Base-by-base conservation (phyloP, 768 basidiomycete genomes). In the Tubosaeta sp. region DNA sequence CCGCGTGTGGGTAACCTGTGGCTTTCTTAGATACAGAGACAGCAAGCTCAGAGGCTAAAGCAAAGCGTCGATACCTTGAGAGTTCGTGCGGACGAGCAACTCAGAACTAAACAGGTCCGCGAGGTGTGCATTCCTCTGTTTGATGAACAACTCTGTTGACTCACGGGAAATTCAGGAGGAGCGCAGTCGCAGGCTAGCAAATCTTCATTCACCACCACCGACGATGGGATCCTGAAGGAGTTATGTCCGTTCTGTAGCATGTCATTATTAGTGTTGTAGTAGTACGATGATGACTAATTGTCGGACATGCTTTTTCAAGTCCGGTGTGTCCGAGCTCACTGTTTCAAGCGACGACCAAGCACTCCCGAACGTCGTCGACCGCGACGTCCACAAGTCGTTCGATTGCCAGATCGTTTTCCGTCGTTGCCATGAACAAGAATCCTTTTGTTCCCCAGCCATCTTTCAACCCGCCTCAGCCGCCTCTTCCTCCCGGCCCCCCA, bases 401-500 rank as follows among this genome's bases (percentile, higher is more conserved):
- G 56, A 62, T 59, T 14, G 6, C 19, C 19, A 36, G 52, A 56
- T 61, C 54, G 25, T 35, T 24, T 10, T 24, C 24, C 36, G 36
- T 48, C 34, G n/a, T 36, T 22, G 53, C 47, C 45, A 90, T 90
- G 88, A 87, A 90, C 74, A 90, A 89, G 72, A 90, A 90, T 66
- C 88, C 88, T 0, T 90, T 90, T 58, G 76, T 83, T 52, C 83
- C 86, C 18, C 80, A 81, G 42, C 80, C 84, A 12, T 75, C 77
- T 35, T 89, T 85, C 62, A 78, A 80, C 13, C 79, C 83, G 24
- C 84, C 81, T 41, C 86, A 88, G 59, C 86, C 87, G 3, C 88
- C 87, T 38, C 72, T 89, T 36, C 88, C 88, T 44, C 86, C 87
- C n/a, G 87, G 86, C 9, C 87, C 84, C 39, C 85, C 86, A 3